Percentiles rank a stretch among this genome's conserved stretches.
Evolutionary conservation across 805 yeast genomes (phyloP).

Genomic region (Saccharomycopsis amapae): DNA sequence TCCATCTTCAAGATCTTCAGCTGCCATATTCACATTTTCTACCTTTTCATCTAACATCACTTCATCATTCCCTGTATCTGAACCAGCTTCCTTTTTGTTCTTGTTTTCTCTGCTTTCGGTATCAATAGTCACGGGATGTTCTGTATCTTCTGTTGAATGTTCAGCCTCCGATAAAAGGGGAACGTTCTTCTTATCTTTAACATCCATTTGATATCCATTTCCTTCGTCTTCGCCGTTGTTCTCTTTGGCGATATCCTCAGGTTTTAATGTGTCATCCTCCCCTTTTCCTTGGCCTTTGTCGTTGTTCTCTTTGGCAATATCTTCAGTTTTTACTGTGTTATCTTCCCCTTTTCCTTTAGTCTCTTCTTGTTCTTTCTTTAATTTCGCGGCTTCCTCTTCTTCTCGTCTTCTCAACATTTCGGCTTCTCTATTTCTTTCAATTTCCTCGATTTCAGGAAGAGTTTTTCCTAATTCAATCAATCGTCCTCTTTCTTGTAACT

Average conservation of each 20-base stretch:
- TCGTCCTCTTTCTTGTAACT: constrained; percentile 8
- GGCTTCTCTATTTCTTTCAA: constrained; percentile 2
- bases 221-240: background rate
- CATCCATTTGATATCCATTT: background rate
- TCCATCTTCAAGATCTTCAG: background rate
- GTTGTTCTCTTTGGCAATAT: background rate
- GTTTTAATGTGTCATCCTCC: background rate
- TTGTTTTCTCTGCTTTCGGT: too few relatives aligned
- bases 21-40: background rate
- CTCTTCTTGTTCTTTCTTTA: background rate
- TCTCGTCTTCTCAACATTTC: background rate
- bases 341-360: background rate
- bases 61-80: too few relatives aligned
- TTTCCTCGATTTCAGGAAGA: constrained; percentile 5
- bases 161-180: too few relatives aligned
- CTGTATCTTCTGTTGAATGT: too few relatives aligned
- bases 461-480: constrained; percentile 7
- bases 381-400: constrained; percentile 17
- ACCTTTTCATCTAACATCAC: too few relatives aligned
- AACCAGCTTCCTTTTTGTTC: too few relatives aligned
- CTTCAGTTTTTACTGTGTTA: background rate
- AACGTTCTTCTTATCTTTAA: background rate
- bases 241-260: background rate
- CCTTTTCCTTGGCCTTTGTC: background rate
- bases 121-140: too few relatives aligned